Base-by-base conservation (phyloP, 129 eudicot species). In the Flaveria ramosissima region DNA sequence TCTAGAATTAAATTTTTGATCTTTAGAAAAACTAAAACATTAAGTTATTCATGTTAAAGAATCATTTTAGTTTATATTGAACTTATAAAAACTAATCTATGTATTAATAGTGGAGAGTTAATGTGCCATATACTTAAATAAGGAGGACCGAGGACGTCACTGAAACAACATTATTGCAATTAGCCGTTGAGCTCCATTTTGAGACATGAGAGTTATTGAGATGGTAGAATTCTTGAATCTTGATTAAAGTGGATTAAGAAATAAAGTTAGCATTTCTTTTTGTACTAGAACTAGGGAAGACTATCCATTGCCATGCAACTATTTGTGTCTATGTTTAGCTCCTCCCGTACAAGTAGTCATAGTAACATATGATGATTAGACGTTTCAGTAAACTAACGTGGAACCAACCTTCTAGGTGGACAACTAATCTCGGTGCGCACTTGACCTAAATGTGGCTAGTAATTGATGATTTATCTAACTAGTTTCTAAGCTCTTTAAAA, bases 321-420 rank as follows among this genome's bases (percentile, higher is more conserved):
- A 23, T 23, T 23, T 23, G 26, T 23, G 1, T 23, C 26, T 1
- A 23, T 21, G 36, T 21, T 60, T 21, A 0, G 66, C 36, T 26
- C 63, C 47, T 71, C 46, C 64, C 2, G 19, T 62, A 15, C 64
- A 15, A 71, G 27, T 51, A 71, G 46, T 26, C 64, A 51, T 51
- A 60, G 24, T 27, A 71, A 50, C 5, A 9, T 56, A 56, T 8
- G 41, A 39, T 21, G 43, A 7, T 73, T 56, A 73, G 68, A 13
- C 20, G 68, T 36, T 56, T 56, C 15, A 24, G 5, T 73, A 26
- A 51, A 71, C 0, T 27, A 52, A 45, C 47, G 52, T 71, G 43
- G 64, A 30, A 51, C 45, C 63, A 15, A 32, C 76, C 63, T 71
- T 71, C 63, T 71, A 32, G 55, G 77, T 1, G 19, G 77, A 19